phyloP scores from a whole-genome alignment of 2,329 filamentous ascomycete species.

The Diaporthe sp. region DNA sequence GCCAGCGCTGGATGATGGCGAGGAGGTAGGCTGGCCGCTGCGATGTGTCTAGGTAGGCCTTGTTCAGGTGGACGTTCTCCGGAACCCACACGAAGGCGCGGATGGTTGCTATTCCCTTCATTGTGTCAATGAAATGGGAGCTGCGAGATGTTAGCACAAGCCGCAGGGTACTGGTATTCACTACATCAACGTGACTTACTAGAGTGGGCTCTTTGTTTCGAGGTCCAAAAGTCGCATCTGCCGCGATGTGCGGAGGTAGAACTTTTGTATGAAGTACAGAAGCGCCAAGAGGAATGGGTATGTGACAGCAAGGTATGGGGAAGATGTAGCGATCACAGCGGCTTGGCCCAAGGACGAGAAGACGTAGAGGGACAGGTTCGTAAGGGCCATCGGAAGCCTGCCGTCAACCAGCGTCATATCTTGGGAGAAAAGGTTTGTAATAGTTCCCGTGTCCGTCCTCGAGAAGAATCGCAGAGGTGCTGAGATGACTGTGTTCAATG shows the following conservation, averaged over 20 bases:
- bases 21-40: conserved; percentile 12
- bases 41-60: neutral
- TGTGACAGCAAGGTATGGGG: conserved; percentile 16
- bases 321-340: conserved; percentile 9
- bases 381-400: conserved; percentile 52
- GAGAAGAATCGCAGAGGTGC: conserved; percentile 49
- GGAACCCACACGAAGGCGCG: conserved; percentile 2
- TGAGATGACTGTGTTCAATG: conserved; percentile 51
- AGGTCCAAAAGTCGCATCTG: conserved; percentile 22
- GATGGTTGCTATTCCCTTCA: conserved; percentile 5
- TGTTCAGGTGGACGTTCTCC: neutral
- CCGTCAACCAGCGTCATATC: conserved; percentile 58
- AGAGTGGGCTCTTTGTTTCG: conserved; percentile 17
- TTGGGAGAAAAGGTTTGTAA: conserved; percentile 48
- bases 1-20: neutral
- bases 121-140: conserved; percentile 4
- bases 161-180: no score
- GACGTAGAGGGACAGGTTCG: conserved; percentile 43
- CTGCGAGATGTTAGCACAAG: neutral
- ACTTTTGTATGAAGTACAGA: conserved; percentile 9
- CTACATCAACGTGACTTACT: neutral
- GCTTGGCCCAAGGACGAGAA: conserved; percentile 20
- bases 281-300: neutral
- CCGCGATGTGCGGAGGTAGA: conserved; percentile 11
- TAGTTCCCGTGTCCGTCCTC: conserved; percentile 45